These are phyloP conservation scores for Neoscytalidium dimidiatum DNA, from an alignment of 2,329 filamentous ascomycete species.

Conservation along the genomic window DNA sequence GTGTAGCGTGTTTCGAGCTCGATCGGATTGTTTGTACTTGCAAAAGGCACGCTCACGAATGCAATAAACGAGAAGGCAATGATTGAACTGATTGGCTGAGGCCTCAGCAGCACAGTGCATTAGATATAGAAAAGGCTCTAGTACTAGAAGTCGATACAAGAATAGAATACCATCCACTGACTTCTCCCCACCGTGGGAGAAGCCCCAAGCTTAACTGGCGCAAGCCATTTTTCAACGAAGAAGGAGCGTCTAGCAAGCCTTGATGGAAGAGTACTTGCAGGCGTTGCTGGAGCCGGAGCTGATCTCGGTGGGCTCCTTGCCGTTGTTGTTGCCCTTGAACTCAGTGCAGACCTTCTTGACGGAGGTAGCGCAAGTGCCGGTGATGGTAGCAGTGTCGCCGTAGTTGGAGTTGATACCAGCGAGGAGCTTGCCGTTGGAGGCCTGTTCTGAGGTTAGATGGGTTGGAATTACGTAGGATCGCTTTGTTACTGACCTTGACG, in stretches of 20 bases:
- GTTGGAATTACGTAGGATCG: too few species aligned
- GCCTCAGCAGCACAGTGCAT: neutral
- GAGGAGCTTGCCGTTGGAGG: slow-evolving; percentile 22
- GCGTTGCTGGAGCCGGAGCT: neutral
- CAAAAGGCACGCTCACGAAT: too few species aligned
- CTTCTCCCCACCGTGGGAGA: neutral
- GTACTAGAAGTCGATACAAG: slow-evolving; percentile 16
- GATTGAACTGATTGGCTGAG: neutral
- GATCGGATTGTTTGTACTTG: too few species aligned
- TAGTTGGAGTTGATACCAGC: slow-evolving; percentile 40
- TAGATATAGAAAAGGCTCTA: slow-evolving; percentile 4
- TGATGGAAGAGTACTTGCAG: slow-evolving; percentile 9
- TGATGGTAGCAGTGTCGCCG: slow-evolving; percentile 41
- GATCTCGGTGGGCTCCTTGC: slow-evolving; percentile 35
- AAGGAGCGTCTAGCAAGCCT: neutral
- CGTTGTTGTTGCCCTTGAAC: slow-evolving; percentile 52
- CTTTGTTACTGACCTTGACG: too few species aligned
- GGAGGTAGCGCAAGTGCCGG: slow-evolving; percentile 27
- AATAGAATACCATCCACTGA: slow-evolving; percentile 7
- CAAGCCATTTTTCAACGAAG: neutral
- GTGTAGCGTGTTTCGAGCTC: too few species aligned
- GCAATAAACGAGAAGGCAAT: neutral
- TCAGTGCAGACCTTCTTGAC: slow-evolving; percentile 38
- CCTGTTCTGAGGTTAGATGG: too few species aligned
- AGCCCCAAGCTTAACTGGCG: neutral